Evolutionary conservation across 768 basidiomycete species (phyloP).

Genomic region (Neoboletus magnificus): DNA sequence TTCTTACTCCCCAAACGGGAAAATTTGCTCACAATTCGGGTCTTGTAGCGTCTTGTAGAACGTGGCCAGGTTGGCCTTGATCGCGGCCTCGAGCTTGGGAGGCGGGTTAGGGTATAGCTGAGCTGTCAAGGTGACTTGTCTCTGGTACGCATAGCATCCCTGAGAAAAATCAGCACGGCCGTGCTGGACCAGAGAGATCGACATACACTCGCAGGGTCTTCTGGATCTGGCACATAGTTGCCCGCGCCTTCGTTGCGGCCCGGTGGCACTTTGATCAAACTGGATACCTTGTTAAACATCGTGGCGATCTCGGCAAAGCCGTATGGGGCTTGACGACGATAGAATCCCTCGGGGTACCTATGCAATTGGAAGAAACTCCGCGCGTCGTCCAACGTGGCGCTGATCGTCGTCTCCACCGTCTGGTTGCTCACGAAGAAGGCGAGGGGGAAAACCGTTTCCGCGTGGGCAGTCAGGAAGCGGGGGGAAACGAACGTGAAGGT

Average conservation of each 20-base stretch:
- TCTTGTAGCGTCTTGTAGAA: neutral
- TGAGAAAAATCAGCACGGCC: neutral
- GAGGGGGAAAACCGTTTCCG: slow-evolving; percentile 14
- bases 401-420: slow-evolving; percentile 17
- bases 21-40: neutral
- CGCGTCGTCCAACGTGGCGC: slow-evolving; percentile 13
- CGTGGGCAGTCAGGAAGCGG: neutral
- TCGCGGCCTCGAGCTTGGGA: neutral
- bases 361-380: slow-evolving; percentile 19
- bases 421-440: slow-evolving; percentile 25
- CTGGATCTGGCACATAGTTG: neutral
- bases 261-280: neutral
- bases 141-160: neutral
- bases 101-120: neutral
- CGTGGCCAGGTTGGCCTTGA: neutral
- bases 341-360: slow-evolving; percentile 20
- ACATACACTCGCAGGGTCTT: neutral
- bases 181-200: neutral
- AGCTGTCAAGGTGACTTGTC: neutral
- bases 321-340: slow-evolving; percentile 18
- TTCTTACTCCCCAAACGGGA: neutral
- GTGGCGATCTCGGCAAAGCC: neutral
- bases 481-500: slow-evolving; percentile 22
- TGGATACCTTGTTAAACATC: neutral
- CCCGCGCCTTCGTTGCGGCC: neutral